Base-by-base conservation (phyloP, 1,284 basidiomycete species). In the Grifola frondosa region DNA sequence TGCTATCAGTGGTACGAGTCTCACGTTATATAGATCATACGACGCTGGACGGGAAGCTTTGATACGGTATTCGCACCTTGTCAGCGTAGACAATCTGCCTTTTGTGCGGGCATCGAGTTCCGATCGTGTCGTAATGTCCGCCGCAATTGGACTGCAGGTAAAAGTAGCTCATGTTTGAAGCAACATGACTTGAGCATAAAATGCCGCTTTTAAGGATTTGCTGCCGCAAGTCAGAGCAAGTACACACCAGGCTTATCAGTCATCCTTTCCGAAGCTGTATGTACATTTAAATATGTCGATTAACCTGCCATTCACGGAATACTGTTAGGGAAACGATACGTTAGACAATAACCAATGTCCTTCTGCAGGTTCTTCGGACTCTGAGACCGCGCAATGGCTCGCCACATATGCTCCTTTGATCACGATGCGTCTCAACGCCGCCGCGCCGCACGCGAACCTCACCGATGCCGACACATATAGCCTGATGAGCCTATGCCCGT, bases 401-500 rank as follows among this genome's bases (percentile, higher is more conserved):
- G 56, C 68, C 10, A 66, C 63, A 2, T 89, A 80, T 48, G 74
- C 74, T 1, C 69, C 77, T 1, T 63, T 75, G 1, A 81, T 90
- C 44, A 75, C 74, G 1, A 64, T 66, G 0, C 74, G 81, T n/a
- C 67, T 92, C 34, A 90, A 91, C 57, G 41, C 61, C 3, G 66
- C 70, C 20, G 80, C 81, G 2, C 80, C 83, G 0, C 80, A 79
- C 8, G 80, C 87, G 2, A 73, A 80, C 26, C 64, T 94, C 17
- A 72, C 69, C 1, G 59, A 72, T 26, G 49, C 57, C 2, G 87
- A 95, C 54, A 68, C 81, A 0, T 68, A 76, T 36, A 76, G 70
- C 49, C 63, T 94, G 25, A 81, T 89, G 56, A 74, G 78, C 3
- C 70, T 94, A 34, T 94, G 92, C 61, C 74, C 88, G 0, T 92